phyloP scores from a whole-genome alignment of 768 basidiomycete genomes.

The Hygrophorus pudorinus region DNA sequence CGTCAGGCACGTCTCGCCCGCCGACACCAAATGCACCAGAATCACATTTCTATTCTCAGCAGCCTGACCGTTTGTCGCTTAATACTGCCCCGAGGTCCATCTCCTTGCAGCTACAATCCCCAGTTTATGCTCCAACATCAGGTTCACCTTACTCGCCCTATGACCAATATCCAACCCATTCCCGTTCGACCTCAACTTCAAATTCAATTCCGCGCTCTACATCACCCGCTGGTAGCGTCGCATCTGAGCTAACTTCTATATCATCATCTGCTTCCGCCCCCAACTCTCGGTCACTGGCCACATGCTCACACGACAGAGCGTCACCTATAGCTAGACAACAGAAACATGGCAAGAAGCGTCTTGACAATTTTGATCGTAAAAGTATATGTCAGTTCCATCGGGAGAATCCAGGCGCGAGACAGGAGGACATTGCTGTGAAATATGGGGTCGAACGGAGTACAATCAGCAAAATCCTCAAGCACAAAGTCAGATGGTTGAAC shows the following conservation, averaged over 20 bases:
- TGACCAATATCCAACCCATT: conserved; percentile 30
- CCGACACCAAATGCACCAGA: conserved; percentile 26
- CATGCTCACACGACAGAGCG: conserved; percentile 8
- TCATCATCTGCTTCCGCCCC: conserved; percentile 27
- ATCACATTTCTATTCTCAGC: conserved; percentile 18
- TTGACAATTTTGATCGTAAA: conserved; percentile 67
- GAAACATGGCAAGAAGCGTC: conserved; percentile 62
- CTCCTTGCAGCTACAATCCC: conserved; percentile 23
- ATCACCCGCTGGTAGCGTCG: conserved; percentile 55
- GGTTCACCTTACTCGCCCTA: conserved; percentile 38
- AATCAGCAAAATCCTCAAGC: conserved; percentile 86
- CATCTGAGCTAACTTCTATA: conserved; percentile 42
- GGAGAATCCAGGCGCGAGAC: conserved; percentile 57
- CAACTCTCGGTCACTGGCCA: conserved; percentile 8
- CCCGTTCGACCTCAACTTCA: conserved; percentile 34
- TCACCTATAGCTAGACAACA: conserved; percentile 19
- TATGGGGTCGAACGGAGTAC: conserved; percentile 86
- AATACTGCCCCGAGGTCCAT: conserved; percentile 16
- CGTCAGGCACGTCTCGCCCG: conserved; percentile 27
- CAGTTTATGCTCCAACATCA: conserved; percentile 36
- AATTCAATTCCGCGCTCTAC: conserved; percentile 37
- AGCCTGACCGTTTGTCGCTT: conserved; percentile 23
- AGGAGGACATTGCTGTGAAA: conserved; percentile 72
- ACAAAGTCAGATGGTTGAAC: conserved; percentile 75
- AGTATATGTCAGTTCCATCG: conserved; percentile 61